A percentile compares a stretch with the other conserved stretches of the same genome.
These are phyloP conservation scores for Sugiyamaella japonica DNA, from an alignment of 1,139 yeast species.

Conservation along the genomic window DNA sequence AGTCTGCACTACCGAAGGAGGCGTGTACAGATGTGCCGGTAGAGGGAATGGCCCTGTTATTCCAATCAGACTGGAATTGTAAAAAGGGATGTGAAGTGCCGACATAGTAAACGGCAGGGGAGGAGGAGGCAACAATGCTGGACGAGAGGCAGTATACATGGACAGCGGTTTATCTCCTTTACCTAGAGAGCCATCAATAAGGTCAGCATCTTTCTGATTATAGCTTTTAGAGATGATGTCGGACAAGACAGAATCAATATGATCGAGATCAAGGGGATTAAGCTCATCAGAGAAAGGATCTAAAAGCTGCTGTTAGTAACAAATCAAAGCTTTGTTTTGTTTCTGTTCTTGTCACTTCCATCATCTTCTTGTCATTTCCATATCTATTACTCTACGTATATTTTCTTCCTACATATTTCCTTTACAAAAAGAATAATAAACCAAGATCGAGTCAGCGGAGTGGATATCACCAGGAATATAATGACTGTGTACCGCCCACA, in stretches of 20 bases:
- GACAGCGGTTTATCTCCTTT: not conserved
- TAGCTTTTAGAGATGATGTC: not conserved
- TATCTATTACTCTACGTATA: slow-evolving; percentile 9
- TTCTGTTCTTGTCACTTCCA: not conserved
- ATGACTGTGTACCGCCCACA: not conserved
- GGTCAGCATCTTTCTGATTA: slow-evolving; percentile 9
- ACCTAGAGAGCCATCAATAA: slow-evolving; percentile 10
- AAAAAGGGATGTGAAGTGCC: slow-evolving; percentile 1
- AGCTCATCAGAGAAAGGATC: slow-evolving; percentile 15
- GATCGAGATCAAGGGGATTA: slow-evolving; percentile 12
- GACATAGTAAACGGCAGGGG: slow-evolving; percentile 5
- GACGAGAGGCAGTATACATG: not conserved
- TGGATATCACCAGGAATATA: not conserved
- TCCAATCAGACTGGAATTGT: slow-evolving; percentile 2
- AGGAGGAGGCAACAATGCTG: slow-evolving; percentile 8
- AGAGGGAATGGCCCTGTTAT: slow-evolving; percentile 5
- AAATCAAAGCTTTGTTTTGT: not conserved
- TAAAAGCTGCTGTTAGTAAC: slow-evolving; percentile 6
- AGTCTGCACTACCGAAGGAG: not conserved
- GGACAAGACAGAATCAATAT: slow-evolving; percentile 2
- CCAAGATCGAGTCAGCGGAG: slow-evolving; percentile 1
- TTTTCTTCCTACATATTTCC: slow-evolving; percentile 9
- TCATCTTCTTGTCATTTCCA: not conserved
- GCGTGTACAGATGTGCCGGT: not conserved
- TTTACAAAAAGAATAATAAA: slow-evolving; percentile 10